Evolutionary conservation across 371 early-diverging fungal species (phyloP).

Genomic region (Saksenaea vasiformis): DNA sequence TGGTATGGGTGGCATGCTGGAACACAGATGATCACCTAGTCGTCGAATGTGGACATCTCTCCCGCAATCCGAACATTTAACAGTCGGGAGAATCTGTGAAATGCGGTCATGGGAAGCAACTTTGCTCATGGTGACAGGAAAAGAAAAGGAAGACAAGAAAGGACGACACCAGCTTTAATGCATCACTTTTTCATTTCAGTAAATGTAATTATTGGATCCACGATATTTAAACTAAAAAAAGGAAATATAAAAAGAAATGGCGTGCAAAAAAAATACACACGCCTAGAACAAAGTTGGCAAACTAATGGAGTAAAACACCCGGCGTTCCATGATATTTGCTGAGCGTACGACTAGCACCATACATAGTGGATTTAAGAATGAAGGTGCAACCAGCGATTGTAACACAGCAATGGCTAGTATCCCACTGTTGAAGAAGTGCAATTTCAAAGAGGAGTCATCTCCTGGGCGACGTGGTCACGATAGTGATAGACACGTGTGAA

Average conservation of each 20-base stretch:
- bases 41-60: slow-evolving; percentile 19
- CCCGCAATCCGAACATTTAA: slow-evolving; percentile 27
- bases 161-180: not conserved
- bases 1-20: slow-evolving; percentile 17
- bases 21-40: slow-evolving; percentile 21
- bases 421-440: not conserved
- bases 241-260: slow-evolving; percentile 2
- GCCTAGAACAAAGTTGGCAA: slow-evolving; percentile 5
- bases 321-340: not conserved
- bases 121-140: not conserved
- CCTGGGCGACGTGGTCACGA: not conserved
- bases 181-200: slow-evolving; percentile 3
- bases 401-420: not conserved
- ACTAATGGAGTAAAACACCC: not conserved
- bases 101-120: slow-evolving; percentile 8
- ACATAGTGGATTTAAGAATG: not conserved
- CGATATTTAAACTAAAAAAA: slow-evolving; percentile 3
- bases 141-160: not conserved
- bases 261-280: not conserved
- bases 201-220: not conserved
- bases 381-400: slow-evolving; percentile 3
- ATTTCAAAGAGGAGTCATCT: not conserved
- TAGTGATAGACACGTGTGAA: not conserved
- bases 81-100: slow-evolving; percentile 22
- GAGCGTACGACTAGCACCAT: not conserved